Base-by-base conservation (phyloP, 2,329 filamentous ascomycete genomes). In the Trichoderma citrinoviride region DNA sequence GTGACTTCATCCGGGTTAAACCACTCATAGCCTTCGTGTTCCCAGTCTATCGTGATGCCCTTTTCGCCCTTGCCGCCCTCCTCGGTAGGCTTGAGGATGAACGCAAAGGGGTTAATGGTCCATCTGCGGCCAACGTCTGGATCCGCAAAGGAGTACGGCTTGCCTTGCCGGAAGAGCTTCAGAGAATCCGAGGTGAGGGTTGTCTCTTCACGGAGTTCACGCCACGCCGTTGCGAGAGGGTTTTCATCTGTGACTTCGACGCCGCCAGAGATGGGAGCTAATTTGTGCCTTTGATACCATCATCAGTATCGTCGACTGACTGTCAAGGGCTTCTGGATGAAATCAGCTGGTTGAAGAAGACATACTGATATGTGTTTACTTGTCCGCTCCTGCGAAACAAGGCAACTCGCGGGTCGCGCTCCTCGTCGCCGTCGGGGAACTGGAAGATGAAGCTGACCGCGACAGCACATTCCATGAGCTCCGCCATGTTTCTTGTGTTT, bases 161-260 rank as follows among this genome's bases (percentile, higher is more conserved):
- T 86, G 1, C 87, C 87, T 25, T 81, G 78, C 19, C 85, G 81
- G 69, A 85, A 79, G 23, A 87, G 77, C 2, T 77, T 76, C 7
- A 88, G 71, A 0, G 80, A 79, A 0, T 75, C 70, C 0, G 76
- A 68, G 0, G 79, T 82, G 14, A 90, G 78, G 1, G 77, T 79
- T 0, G 87, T 90, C 72, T 90, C 87, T 71, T 90, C 87, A 5
- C 73, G 70, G 23, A 90, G 77, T 73, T 90, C 87, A 15, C 88
- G 81, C 80, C 83, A 84, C 27, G 88, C 87, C 0, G 87, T 83
- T 3, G 79, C 76, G 6, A 87, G 73, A 0, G 87, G 83, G 23
- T 74, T 80, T 3, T 76, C 65, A 68, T 90, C 87, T 0, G 74
- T 71, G 6, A 76, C 60, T 3, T 89, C 83, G 57, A 90, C 83